Conservation (phyloP, 192 early-diverging fungal genomes). For the Mortierella claussenii region DNA sequence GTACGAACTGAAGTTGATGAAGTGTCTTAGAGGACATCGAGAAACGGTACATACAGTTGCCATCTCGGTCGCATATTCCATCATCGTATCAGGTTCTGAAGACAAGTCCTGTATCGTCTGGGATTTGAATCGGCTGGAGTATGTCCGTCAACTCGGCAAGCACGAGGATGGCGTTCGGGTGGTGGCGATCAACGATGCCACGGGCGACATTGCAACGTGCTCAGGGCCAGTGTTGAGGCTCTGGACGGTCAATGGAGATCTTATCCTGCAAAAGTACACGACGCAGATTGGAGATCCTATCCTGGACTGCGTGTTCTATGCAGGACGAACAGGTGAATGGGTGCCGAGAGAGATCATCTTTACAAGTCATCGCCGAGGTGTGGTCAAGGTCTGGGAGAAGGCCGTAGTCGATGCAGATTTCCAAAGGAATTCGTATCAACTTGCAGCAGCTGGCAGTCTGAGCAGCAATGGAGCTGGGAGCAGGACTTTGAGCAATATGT, state of each 20-base stretch:
- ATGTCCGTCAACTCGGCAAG: conserved; percentile 65
- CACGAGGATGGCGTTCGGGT: conserved; percentile 63
- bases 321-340: conserved; percentile 61
- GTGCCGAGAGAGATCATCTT: conserved; percentile 59
- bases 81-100: conserved; percentile 70
- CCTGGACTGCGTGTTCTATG: conserved; percentile 64
- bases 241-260: conserved; percentile 73
- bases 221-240: conserved; percentile 65
- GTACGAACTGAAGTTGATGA: conserved; percentile 60
- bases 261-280: conserved; percentile 63
- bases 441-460: neutral
- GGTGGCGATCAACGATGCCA: conserved; percentile 67
- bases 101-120: conserved; percentile 72
- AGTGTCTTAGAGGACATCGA: conserved; percentile 69
- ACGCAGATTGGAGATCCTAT: conserved; percentile 62
- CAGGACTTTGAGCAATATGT: conserved; percentile 1
- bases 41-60: conserved; percentile 60
- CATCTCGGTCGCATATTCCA: conserved; percentile 66
- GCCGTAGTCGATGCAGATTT: conserved; percentile 20
- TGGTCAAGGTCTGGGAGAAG: conserved; percentile 59
- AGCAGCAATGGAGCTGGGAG: neutral
- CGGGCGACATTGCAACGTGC: conserved; percentile 74
- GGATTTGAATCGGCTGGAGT: conserved; percentile 73
- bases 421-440: conserved; percentile 8
- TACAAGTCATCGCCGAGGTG: conserved; percentile 68